Evolutionary conservation across 140 eudicot species (phyloP), one percentile per base, ranked within the genome.

Genomic region (Erigeron philadelphicus): DNA sequence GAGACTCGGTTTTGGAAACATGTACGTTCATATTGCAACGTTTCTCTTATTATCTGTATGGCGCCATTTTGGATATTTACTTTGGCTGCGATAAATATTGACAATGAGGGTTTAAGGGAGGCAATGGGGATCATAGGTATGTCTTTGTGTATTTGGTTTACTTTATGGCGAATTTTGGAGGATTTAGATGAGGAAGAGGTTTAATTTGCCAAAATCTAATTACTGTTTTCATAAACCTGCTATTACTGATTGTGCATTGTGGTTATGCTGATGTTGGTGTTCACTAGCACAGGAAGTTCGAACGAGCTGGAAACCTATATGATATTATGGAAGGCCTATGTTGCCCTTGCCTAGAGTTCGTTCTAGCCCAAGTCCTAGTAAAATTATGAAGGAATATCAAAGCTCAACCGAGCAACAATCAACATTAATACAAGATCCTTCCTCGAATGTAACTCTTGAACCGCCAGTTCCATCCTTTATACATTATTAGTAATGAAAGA

Each of bases 211-310:
- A 0, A 62, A 83, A 18, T 84, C 85, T 6, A 64, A 67, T 11
- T 84, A 78, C 50, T 93, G 98, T 66, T 89, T 76, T 73, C 85
- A 88, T 25, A 83, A 79, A 73, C 86, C 96, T 0, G 83, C 75
- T 25, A 78, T 93, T 46, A 57, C 84, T 3, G 98, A 93, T 70
- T 89, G 88, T 76, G 88, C 78, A 11, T 78, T 85, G 61, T 93
- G 98, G 98, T 80, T 93, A 68, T 93, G 79, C 67, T 93, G 98
- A 67, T 93, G 98, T 69, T 93, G 98, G 96, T 93, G 98, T 72
- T 77, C 98, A 8, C 84, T 93, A 67, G 96, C 98, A 73, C 98
- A 93, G 78, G 98, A 93, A 81, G 98, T 86, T 6, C 84, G 98
- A 11, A 93, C 84, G 98, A 11, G 89, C 98, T 2, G 98, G 93